A percentile compares a stretch with the other conserved stretches of the same genome.
These are phyloP conservation scores for Nicotiana otophora DNA, from an alignment of 257 asterid species.

Conservation along the genomic window DNA sequence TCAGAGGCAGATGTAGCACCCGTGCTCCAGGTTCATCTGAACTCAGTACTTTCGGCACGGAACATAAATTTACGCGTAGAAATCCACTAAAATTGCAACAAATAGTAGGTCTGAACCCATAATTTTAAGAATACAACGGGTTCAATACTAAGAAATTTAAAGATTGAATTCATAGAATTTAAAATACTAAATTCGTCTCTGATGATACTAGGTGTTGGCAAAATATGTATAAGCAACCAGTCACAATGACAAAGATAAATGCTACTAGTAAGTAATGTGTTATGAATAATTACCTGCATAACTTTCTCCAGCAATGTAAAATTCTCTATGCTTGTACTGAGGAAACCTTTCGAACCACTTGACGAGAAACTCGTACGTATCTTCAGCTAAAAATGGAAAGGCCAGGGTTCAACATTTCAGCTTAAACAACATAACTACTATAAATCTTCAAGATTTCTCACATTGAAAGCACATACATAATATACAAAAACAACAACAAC, in stretches of 20 bases:
- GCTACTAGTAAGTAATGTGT: background rate
- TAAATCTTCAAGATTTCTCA: background rate
- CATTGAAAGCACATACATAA: background rate
- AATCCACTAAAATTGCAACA: too few species aligned
- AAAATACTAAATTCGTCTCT: too few species aligned
- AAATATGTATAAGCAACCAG: background rate
- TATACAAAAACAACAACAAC: background rate
- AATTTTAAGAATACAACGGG: too few species aligned
- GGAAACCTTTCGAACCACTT: constrained; percentile 98
- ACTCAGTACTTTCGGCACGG: too few species aligned
- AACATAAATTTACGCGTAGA: too few species aligned
- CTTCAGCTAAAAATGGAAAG: constrained; percentile 63
- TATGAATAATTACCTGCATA: constrained; percentile 55
- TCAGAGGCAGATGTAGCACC: too few species aligned
- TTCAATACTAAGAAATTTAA: too few species aligned
- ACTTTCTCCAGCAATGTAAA: constrained; percentile 95
- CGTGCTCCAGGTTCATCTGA: too few species aligned
- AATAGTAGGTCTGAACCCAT: too few species aligned
- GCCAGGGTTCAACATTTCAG: constrained; percentile 17
- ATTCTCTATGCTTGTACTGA: constrained; percentile 82
- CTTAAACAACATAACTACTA: background rate
- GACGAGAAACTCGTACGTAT: constrained; percentile 64
- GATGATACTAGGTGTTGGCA: background rate
- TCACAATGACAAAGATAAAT: background rate
- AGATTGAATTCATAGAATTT: too few species aligned